phyloP scores from a whole-genome alignment of 1,284 basidiomycete genomes.

The Waitea zeae region DNA sequence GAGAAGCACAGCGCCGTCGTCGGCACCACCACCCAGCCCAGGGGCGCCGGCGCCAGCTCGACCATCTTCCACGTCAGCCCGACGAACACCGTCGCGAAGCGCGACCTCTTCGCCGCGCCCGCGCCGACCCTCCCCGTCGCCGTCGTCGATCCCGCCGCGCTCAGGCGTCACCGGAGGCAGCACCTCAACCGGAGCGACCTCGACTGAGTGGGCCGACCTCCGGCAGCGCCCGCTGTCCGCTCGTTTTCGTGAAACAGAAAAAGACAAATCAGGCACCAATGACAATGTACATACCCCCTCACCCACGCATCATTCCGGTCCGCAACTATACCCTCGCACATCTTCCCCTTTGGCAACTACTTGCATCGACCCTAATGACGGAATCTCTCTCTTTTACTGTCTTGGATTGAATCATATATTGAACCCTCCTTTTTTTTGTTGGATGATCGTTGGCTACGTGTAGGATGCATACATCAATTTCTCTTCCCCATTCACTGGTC shows the following conservation, averaged over 20 bases:
- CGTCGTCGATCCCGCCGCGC: not conserved
- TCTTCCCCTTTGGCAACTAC: not conserved
- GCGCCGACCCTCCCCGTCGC: not conserved
- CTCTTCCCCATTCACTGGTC: too few species aligned
- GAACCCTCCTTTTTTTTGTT: not conserved
- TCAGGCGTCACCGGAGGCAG: not conserved
- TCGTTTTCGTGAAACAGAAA: too few species aligned
- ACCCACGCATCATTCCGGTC: not conserved
- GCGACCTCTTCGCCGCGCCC: too few species aligned
- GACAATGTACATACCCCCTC: too few species aligned
- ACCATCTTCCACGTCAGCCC: slow-evolving; percentile 19
- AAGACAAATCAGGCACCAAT: too few species aligned
- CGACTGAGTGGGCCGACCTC: not conserved
- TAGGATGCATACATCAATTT: too few species aligned
- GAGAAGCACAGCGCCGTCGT: slow-evolving; percentile 29
- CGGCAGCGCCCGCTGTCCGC: not conserved
- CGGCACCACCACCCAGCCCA: slow-evolving; percentile 33
- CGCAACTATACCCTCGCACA: not conserved
- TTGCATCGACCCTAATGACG: too few species aligned
- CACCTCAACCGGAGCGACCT: not conserved
- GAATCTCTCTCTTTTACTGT: not conserved
- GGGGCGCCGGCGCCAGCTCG: slow-evolving; percentile 45
- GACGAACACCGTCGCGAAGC: slow-evolving; percentile 25
- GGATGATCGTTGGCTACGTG: not conserved
- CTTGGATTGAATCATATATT: not conserved